These are phyloP conservation scores for Ascochyta lentis DNA, from an alignment of 2,329 filamentous ascomycete species.

Conservation along the genomic window DNA sequence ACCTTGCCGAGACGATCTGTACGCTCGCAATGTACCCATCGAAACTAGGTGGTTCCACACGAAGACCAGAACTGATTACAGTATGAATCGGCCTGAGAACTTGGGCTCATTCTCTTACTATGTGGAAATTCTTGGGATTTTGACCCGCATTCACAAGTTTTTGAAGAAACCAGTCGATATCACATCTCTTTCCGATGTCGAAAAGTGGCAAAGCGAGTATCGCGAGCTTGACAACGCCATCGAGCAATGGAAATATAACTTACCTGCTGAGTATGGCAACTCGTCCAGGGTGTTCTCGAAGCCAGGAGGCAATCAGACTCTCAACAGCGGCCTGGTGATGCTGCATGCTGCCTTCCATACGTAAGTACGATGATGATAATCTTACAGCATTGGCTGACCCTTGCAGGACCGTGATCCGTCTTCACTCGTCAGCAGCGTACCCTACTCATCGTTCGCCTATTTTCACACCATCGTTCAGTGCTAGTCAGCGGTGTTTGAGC, in stretches of 20 bases:
- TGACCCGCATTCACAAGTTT: conserved; percentile 87
- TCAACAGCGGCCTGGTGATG: conserved; percentile 89
- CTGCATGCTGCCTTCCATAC: conserved; percentile 90
- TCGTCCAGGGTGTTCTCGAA: conserved; percentile 75
- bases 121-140: conserved; percentile 84
- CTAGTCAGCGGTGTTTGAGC: conserved; percentile 79
- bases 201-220: conserved; percentile 88
- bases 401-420: conserved; percentile 75
- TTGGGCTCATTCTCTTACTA: conserved; percentile 89
- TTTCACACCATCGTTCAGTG: conserved; percentile 87
- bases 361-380: conserved; percentile 49
- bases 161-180: conserved; percentile 90
- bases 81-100: conserved; percentile 76
- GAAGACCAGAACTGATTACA: conserved; percentile 62
- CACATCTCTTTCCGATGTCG: conserved; percentile 80
- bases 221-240: conserved; percentile 82
- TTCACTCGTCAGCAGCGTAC: conserved; percentile 92
- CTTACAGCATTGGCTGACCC: conserved; percentile 24
- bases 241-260: conserved; percentile 80
- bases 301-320: conserved; percentile 67
- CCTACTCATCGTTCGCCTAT: conserved; percentile 87
- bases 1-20: conserved; percentile 86
- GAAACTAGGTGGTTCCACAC: conserved; percentile 81
- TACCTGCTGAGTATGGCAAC: conserved; percentile 84
- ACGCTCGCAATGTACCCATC: conserved; percentile 81